These are phyloP conservation scores for Ceratocystis smalleyi DNA, from an alignment of 2,329 filamentous ascomycete genomes.

Conservation along the genomic window DNA sequence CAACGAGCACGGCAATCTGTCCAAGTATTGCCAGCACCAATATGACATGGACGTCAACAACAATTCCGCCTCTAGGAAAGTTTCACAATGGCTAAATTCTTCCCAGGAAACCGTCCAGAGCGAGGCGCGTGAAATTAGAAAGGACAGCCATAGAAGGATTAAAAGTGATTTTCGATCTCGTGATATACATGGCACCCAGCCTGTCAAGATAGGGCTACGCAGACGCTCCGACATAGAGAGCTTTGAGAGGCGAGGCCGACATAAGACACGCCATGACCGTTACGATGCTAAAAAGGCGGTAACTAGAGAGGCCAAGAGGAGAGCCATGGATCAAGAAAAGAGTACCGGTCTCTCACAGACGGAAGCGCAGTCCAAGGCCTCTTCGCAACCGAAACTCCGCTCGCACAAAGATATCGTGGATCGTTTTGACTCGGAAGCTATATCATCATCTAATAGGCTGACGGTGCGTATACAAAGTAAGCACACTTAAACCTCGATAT, in stretches of 20 bases:
- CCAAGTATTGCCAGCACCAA: background rate
- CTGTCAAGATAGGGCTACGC: slow-evolving; percentile 11
- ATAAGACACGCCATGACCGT: slow-evolving; percentile 40
- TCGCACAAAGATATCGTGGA: slow-evolving; percentile 35
- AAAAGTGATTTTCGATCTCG: background rate
- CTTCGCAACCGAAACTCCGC: slow-evolving; percentile 21
- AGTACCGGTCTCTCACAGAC: background rate
- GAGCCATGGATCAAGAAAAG: background rate
- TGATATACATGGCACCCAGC: background rate
- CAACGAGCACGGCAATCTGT: background rate
- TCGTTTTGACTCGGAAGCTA: slow-evolving; percentile 39
- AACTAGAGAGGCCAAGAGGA: slow-evolving; percentile 18
- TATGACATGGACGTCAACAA: background rate
- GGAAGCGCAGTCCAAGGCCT: background rate
- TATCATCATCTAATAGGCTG: slow-evolving; percentile 27
- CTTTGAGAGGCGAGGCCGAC: slow-evolving; percentile 37
- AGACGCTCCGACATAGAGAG: slow-evolving; percentile 14
- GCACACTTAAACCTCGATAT: background rate
- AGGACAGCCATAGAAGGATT: background rate
- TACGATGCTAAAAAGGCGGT: slow-evolving; percentile 31
- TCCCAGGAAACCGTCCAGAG: background rate
- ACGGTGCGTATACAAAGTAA: slow-evolving; percentile 20
- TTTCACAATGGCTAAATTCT: background rate
- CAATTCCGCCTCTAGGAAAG: background rate
- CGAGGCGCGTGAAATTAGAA: background rate